Conservation (phyloP, 306 rosid genomes). For the Ormosia emarginata region DNA sequence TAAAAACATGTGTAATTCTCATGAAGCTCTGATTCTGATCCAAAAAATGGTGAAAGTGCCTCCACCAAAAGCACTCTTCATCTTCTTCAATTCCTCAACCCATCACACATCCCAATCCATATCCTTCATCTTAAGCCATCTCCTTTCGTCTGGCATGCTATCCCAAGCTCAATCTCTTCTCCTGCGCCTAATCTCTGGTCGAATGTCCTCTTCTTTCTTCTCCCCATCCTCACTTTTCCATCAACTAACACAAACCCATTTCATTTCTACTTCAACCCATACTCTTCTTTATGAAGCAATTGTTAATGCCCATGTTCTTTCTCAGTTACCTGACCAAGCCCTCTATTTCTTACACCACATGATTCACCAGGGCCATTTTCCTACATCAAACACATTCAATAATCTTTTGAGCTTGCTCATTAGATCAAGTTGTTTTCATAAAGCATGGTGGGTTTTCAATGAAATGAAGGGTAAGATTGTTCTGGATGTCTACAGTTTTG, state of each 20-base stretch:
- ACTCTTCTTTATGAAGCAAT: conserved; percentile 43
- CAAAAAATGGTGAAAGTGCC: conserved; percentile 64
- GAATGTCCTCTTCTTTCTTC: conserved; percentile 31
- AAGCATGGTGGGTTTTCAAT: conserved; percentile 55
- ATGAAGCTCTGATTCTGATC: conserved; percentile 44
- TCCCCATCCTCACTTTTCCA: conserved; percentile 46
- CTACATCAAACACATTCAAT: conserved; percentile 53
- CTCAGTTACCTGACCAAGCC: conserved; percentile 49
- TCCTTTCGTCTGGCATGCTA: conserved; percentile 41
- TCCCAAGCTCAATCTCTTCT: conserved; percentile 51
- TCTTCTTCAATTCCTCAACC: conserved; percentile 39
- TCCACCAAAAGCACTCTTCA: conserved; percentile 45
- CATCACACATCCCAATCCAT: conserved; percentile 46
- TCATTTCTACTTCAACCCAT: not conserved
- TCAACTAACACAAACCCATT: conserved; percentile 37
- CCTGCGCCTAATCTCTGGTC: conserved; percentile 50
- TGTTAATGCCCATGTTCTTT: conserved; percentile 50
- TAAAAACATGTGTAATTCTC: conserved; percentile 29
- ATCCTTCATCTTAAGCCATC: conserved; percentile 42
- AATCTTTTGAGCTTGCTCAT: conserved; percentile 49
- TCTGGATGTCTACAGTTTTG: conserved; percentile 64
- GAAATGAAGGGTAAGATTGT: conserved; percentile 32
- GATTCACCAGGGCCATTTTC: conserved; percentile 41
- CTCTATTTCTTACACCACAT: conserved; percentile 46
- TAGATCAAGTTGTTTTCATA: conserved; percentile 34